phyloP scores from a whole-genome alignment of 2,329 filamentous ascomycete species.

The Hypoxylon sp. region DNA sequence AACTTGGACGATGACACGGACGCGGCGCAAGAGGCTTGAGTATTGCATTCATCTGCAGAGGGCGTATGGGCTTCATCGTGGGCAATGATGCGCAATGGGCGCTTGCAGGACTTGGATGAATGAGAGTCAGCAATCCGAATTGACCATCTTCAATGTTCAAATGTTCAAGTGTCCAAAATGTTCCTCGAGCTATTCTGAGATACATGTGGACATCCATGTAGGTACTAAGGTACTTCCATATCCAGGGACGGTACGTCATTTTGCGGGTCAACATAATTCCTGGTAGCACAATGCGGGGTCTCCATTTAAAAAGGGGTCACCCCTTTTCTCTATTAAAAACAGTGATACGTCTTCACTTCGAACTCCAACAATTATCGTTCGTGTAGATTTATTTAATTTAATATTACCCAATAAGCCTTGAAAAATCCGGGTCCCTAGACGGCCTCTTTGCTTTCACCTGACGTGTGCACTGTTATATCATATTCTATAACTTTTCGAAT shows the following conservation, averaged over 20 bases:
- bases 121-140: slow-evolving; percentile 6
- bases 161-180: too few relatives aligned
- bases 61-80: slow-evolving; percentile 42
- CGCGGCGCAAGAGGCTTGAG: slow-evolving; percentile 18
- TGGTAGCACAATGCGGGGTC: neutral
- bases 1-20: slow-evolving; percentile 24
- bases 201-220: too few relatives aligned
- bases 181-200: neutral
- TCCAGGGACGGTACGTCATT: slow-evolving; percentile 14
- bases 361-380: neutral
- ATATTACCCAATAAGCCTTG: too few relatives aligned
- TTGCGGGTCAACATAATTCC: slow-evolving; percentile 25
- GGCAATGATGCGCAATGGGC: slow-evolving; percentile 10
- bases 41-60: slow-evolving; percentile 19
- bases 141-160: neutral
- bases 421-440: slow-evolving; percentile 12
- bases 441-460: slow-evolving; percentile 23
- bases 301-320: neutral
- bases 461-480: slow-evolving; percentile 55
- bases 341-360: too few relatives aligned
- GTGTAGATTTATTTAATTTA: neutral
- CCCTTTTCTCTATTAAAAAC: neutral
- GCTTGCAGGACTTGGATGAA: neutral
- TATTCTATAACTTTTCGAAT: slow-evolving; percentile 58
- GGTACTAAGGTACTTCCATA: neutral